phyloP scores from a whole-genome alignment of 371 early-diverging fungal species.

The Parasitella parasitica region DNA sequence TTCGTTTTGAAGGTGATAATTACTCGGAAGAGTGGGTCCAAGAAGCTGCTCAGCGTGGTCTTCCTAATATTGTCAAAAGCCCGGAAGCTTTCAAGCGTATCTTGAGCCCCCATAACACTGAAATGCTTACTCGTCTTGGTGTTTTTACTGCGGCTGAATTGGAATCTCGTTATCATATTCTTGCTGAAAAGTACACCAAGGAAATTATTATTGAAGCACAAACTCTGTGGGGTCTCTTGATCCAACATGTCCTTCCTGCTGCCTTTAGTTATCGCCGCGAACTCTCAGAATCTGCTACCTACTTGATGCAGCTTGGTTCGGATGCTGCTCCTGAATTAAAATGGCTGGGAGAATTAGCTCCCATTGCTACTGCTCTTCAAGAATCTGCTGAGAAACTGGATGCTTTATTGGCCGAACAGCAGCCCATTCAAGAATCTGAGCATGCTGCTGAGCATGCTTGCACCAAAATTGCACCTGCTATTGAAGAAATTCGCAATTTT shows the following conservation, averaged over 20 bases:
- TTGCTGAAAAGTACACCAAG: slow-evolving; percentile 95
- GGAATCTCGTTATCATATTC: slow-evolving; percentile 89
- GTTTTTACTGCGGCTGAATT: slow-evolving; percentile 89
- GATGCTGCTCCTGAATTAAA: slow-evolving; percentile 66
- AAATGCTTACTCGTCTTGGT: slow-evolving; percentile 76
- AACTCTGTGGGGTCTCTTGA: slow-evolving; percentile 78
- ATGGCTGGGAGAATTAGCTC: slow-evolving; percentile 65
- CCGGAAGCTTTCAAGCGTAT: slow-evolving; percentile 88
- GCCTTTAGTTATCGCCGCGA: slow-evolving; percentile 85
- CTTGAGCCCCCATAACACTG: slow-evolving; percentile 61
- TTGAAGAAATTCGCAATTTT: slow-evolving; percentile 69
- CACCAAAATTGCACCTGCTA: slow-evolving; percentile 60
- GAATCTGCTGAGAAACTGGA: slow-evolving; percentile 52
- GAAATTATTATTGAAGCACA: slow-evolving; percentile 92
- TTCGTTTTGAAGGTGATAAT: slow-evolving; percentile 97
- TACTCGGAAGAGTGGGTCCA: slow-evolving; percentile 82
- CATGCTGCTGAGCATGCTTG: slow-evolving; percentile 66
- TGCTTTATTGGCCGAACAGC: slow-evolving; percentile 54
- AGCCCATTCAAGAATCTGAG: slow-evolving; percentile 55
- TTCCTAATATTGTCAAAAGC: slow-evolving; percentile 88
- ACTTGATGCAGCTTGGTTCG: slow-evolving; percentile 63
- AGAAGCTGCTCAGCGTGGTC: slow-evolving; percentile 84
- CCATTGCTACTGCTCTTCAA: slow-evolving; percentile 59
- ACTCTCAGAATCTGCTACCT: slow-evolving; percentile 72
- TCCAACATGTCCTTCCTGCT: slow-evolving; percentile 85